Conservation (phyloP, 148 eudicot genomes). For the Amaranthus cruentus region DNA sequence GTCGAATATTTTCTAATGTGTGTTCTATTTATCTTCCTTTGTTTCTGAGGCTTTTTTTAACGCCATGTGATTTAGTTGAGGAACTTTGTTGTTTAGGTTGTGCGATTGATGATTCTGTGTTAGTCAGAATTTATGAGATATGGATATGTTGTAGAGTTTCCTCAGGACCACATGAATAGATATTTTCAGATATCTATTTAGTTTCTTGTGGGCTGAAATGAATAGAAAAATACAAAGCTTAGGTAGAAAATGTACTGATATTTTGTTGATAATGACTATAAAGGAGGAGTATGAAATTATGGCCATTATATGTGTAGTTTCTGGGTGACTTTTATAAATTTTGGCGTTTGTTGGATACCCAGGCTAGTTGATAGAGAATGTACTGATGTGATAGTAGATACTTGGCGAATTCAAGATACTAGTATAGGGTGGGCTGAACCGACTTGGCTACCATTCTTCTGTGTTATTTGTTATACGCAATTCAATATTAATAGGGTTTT, state of each 20-base stretch:
- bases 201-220: slow-evolving; percentile 2
- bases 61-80: neutral
- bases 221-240: neutral
- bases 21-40: too few species aligned
- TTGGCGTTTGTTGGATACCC: neutral
- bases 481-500: too few species aligned
- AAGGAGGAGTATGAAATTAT: neutral
- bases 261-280: neutral
- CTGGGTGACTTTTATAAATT: neutral
- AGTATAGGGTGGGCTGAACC: too few species aligned
- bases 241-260: neutral
- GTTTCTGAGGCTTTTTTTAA: neutral
- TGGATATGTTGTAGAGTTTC: neutral
- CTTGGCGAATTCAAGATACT: too few species aligned
- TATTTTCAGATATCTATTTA: slow-evolving; percentile 2
- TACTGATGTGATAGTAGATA: neutral
- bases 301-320: neutral
- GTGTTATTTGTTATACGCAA: too few species aligned
- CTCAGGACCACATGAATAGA: neutral
- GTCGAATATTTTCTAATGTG: too few species aligned
- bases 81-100: neutral
- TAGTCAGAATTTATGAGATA: neutral
- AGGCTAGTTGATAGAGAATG: neutral
- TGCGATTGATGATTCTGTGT: neutral
- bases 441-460: too few species aligned